Evolutionary conservation across 208 protist genomes (phyloP), one percentile per base, ranked within the genome.

Genomic region (Crithidia thermophila): DNA sequence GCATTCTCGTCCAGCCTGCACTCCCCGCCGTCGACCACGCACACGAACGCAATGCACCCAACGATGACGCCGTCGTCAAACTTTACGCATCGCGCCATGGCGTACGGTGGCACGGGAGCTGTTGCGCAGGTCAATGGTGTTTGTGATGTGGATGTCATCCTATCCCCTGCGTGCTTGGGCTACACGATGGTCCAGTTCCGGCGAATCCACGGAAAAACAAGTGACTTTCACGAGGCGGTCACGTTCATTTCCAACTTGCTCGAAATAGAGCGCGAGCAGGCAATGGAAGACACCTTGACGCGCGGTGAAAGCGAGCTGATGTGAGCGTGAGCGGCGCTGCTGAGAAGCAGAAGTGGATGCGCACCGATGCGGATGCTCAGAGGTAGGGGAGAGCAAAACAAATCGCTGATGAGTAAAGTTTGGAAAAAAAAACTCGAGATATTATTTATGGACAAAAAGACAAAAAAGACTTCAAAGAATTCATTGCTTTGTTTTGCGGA

Each of bases 151-250:
- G 90, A 96, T 46, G 62, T 96, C 8, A 92, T 92, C 45, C 67
- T 96, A 33, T 75, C 87, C 0, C 85, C 87, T 2, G 87, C 85
- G 11, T 79, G 80, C 49, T 65, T 86, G 1, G 90, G 85, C 20
- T 96, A 96, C 76, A 92, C 85, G 14, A 62, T 93, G 49, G 79
- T 96, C 11, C 85, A 80, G 11, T 88, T 94, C 47, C 78, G 85
- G 11, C 81, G 87, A 67, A 94, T 96, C 66, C 76, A 90, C 49
- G 90, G 90, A 7, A 90, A 82, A 28, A 96, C 90, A 6, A 86
- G 74, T 21, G 87, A 91, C 61, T 96, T 94, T 65, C 90, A 94
- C 60, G 90, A 96, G 70, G 84, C 85, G 3, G 85, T 96, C n/a
- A 67, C 58, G 0, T 96, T 81, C 62, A 86, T 96, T 33, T 87